Conservation (phyloP, 768 basidiomycete species). For the Tulasnella sp. region DNA sequence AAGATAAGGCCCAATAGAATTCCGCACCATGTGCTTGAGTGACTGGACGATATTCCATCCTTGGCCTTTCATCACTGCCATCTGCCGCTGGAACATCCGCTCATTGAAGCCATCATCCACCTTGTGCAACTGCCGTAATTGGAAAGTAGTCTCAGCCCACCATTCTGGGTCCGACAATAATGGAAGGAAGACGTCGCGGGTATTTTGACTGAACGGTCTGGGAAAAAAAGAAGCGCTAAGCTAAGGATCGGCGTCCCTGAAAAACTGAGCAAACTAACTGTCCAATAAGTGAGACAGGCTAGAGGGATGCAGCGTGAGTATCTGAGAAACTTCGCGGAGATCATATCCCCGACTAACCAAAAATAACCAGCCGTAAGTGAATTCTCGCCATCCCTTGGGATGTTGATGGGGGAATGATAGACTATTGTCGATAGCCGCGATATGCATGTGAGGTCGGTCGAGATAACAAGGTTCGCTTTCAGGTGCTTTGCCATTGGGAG, state of each 20-base stretch:
- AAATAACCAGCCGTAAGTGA: slow-evolving; percentile 81
- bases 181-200: slow-evolving; percentile 79
- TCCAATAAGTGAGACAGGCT: slow-evolving; percentile 84
- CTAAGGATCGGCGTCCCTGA: slow-evolving; percentile 29
- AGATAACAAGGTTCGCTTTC: slow-evolving; percentile 28
- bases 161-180: slow-evolving; percentile 79
- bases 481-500: slow-evolving; percentile 25
- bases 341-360: slow-evolving; percentile 23
- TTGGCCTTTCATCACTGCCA: slow-evolving; percentile 93
- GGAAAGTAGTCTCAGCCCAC: slow-evolving; percentile 88
- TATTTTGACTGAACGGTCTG: slow-evolving; percentile 77
- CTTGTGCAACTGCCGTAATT: slow-evolving; percentile 74
- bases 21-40: slow-evolving; percentile 69
- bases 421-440: slow-evolving; percentile 93
- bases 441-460: slow-evolving; percentile 75
- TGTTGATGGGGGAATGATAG: slow-evolving; percentile 91
- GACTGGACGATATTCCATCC: slow-evolving; percentile 90
- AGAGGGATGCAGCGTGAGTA: slow-evolving; percentile 47
- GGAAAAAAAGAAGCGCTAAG: slow-evolving; percentile 39
- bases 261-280: slow-evolving; percentile 42
- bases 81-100: slow-evolving; percentile 80
- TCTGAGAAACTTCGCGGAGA: not conserved
- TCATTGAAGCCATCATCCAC: slow-evolving; percentile 86
- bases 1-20: not conserved
- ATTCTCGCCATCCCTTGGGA: slow-evolving; percentile 74